Percentiles rank a stretch among this genome's conserved stretches.
These are phyloP conservation scores for Aspergillus unguis DNA, from an alignment of 2,329 filamentous ascomycete species.

Conservation along the genomic window DNA sequence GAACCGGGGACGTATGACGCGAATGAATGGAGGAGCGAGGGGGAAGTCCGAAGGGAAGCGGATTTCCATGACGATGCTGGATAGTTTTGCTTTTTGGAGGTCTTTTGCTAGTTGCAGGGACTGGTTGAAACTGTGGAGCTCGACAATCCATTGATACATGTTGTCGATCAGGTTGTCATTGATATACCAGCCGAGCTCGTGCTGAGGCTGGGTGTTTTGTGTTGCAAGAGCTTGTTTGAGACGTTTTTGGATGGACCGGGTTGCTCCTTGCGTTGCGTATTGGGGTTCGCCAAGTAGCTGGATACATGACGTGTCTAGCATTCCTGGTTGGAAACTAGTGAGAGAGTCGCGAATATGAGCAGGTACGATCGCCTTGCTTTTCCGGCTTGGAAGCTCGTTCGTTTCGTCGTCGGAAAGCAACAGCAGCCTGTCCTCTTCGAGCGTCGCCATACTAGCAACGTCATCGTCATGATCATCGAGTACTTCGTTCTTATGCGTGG, in stretches of 20 bases:
- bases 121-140: conserved; percentile 76
- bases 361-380: not conserved
- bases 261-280: conserved; percentile 62
- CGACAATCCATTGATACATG: conserved; percentile 87
- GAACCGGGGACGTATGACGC: conserved; percentile 77
- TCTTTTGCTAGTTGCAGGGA: conserved; percentile 68
- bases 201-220: conserved; percentile 59
- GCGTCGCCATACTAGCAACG: conserved; percentile 48
- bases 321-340: conserved; percentile 66
- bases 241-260: conserved; percentile 62
- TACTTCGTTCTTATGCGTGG: not conserved
- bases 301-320: conserved; percentile 59
- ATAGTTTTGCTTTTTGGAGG: conserved; percentile 61
- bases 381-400: not conserved
- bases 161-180: conserved; percentile 65
- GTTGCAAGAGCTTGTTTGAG: conserved; percentile 61
- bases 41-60: conserved; percentile 76
- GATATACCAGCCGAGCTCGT: conserved; percentile 80
- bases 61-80: conserved; percentile 74
- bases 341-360: conserved; percentile 17
- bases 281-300: conserved; percentile 62
- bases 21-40: conserved; percentile 76
- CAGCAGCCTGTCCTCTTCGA: conserved; percentile 46
- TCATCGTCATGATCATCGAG: conserved; percentile 38
- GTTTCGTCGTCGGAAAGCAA: conserved; percentile 37